Base-by-base conservation (phyloP, 768 basidiomycete species). In the Chlorophyllum brunneum region DNA sequence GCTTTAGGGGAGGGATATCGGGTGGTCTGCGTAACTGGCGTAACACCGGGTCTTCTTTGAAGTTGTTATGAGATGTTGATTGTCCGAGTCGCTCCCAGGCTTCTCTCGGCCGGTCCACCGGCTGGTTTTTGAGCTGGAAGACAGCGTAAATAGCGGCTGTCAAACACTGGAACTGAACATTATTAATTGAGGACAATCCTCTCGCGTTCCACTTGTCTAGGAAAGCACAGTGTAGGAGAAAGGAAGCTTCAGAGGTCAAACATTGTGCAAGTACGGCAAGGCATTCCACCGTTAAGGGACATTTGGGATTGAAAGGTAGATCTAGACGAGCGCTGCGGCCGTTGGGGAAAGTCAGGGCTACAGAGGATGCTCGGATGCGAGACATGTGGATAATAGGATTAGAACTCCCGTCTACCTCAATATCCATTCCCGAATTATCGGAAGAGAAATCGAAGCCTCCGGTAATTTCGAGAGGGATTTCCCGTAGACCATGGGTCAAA, bases 201-300 rank as follows among this genome's bases (percentile, higher is more conserved):
- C 55, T 66, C 2, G 61, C 56, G 1, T 80, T 78, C 88, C 88
- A 90, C 31, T 67, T 64, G 31, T 74, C 66, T 27, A 89, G 66
- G 61, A 87, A 87, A 1, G 63, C 61, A 29, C 67, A 62, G 59
- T 90, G 82, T 2, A 90, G 60, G 13, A 64, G 59, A 56, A 83
- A 87, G 36, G 80, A 78, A 2, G 74, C 65, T 11, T 83, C 77
- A 0, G 72, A 56, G 1, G 87, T 80, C 11, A 94, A 60, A 8
- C 79, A 73, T 20, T 82, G 69, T 0, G 90, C 77, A 5, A 95
- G 72, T 5, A 81, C 72, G 41, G 81, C 75, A 38, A 95, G 67
- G 49, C 79, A 81, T 50, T 80, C 78, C 23, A 63, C 65, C 7
- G 84, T 84, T 13, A 92, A 70, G 5, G 62, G 56, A 58, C 85